Base-by-base conservation (phyloP, 1,139 yeast genomes). In the Diutina rugosa region DNA sequence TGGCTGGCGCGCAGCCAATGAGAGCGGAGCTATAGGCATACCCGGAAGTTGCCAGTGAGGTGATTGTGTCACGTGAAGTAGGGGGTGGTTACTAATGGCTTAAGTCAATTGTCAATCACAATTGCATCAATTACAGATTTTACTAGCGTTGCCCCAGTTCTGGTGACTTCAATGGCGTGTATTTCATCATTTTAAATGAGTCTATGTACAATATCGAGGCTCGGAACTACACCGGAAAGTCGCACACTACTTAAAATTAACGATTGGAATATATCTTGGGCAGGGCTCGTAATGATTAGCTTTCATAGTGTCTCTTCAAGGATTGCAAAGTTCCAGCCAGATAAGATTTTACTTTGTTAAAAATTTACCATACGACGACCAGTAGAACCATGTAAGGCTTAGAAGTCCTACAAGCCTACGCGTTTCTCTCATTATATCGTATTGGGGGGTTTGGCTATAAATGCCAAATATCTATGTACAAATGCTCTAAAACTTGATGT, bases 401-500 rank as follows among this genome's bases (percentile, higher is more conserved):
- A 32, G 6, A 10, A 8, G 12, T 32, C 10, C 35, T 32, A 9
- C 6, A 35, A 12, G 10, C 4, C 41, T 5, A 5, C n/a, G 14
- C 10, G 4, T 2, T 35, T 35, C n/a, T n/a, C 10, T 35, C 41
- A 35, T 35, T 35, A 35, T 35, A 10, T 35, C 41, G 41, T 35
- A n/a, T 35, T 35, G 41, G 41, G 10, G 14, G 16, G 10, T 12
- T 35, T 10, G 41, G 41, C 41, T 10, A 10, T 10, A 35, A 2
- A 1, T 10, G 41, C 41, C 41, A 35, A 10, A 32, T 6, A 7
- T 44, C 46, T 44, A 44, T 51, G 16, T 51, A 30, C 29, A 35
- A 16, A 32, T 16, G 54, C 41, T 35, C n/a, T 63, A 73, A 58
- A 82, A 68, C 64, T 72, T 79, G 62, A 84, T 77, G 68, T 82